Percentiles rank a stretch among this genome's conserved stretches.
Evolutionary conservation across 2,329 filamentous ascomycete genomes (phyloP).

Genomic region (Metarhizium sp.): DNA sequence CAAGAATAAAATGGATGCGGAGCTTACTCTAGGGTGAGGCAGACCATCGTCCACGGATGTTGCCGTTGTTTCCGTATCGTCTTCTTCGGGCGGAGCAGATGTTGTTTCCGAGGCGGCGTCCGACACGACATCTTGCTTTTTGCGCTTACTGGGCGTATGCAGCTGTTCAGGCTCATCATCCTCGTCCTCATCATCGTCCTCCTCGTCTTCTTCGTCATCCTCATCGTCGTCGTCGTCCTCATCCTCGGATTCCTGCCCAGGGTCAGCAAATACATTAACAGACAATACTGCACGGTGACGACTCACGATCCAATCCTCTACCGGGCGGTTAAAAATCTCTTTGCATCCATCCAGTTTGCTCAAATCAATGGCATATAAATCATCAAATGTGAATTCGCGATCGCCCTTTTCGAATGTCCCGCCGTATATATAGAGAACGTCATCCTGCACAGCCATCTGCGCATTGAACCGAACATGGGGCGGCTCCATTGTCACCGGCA

Average conservation of each 20-base stretch:
- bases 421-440: conserved; percentile 87
- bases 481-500: conserved; percentile 66
- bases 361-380: conserved; percentile 88
- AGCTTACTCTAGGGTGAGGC: conserved; percentile 54
- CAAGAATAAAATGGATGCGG: background rate
- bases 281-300: background rate
- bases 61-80: conserved; percentile 36
- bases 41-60: conserved; percentile 61
- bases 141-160: conserved; percentile 45
- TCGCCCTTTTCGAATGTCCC: conserved; percentile 95
- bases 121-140: conserved; percentile 40
- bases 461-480: conserved; percentile 89
- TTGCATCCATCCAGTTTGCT: conserved; percentile 91
- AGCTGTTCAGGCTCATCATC: conserved; percentile 38
- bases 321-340: conserved; percentile 77
- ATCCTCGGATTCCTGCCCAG: conserved; percentile 43
- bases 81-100: conserved; percentile 27
- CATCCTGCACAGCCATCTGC: conserved; percentile 81
- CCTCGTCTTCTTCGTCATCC: background rate
- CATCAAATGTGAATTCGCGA: conserved; percentile 90
- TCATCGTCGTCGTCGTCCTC: conserved; percentile 38
- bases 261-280: background rate
- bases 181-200: conserved; percentile 13
- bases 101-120: conserved; percentile 26
- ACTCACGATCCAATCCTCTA: conserved; percentile 70